These are phyloP conservation scores for Hyaloscypha hepaticicola DNA, from an alignment of 495 filamentous ascomycete species.

Conservation along the genomic window DNA sequence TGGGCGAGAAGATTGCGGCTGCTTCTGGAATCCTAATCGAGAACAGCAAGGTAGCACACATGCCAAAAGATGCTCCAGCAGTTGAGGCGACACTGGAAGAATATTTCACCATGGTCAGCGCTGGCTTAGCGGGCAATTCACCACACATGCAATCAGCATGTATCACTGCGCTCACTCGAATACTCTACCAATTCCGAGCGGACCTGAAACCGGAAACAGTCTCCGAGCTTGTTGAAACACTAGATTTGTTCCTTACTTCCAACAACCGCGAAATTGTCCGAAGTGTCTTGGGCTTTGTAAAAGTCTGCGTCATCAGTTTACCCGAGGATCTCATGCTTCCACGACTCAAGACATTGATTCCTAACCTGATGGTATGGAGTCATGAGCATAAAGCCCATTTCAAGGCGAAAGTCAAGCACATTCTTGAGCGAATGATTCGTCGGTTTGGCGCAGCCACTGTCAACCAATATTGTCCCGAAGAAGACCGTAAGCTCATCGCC, in stretches of 20 bases:
- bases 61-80: constrained; percentile 75
- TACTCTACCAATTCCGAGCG: constrained; percentile 85
- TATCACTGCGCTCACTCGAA: constrained; percentile 85
- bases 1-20: constrained; percentile 75
- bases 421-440: constrained; percentile 87
- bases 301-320: constrained; percentile 87
- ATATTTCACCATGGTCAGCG: constrained; percentile 97
- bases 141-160: constrained; percentile 95
- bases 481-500: constrained; percentile 81
- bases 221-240: constrained; percentile 79
- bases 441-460: constrained; percentile 81
- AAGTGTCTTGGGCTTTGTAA: constrained; percentile 90
- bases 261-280: constrained; percentile 96
- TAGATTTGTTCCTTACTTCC: constrained; percentile 90
- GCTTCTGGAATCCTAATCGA: constrained; percentile 70
- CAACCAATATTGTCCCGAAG: constrained; percentile 74
- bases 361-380: constrained; percentile 91
- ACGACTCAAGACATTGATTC: constrained; percentile 70
- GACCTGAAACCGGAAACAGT: constrained; percentile 54
- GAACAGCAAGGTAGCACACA: constrained; percentile 80
- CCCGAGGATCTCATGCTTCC: constrained; percentile 72
- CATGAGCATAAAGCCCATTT: constrained; percentile 97
- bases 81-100: constrained; percentile 82
- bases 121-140: constrained; percentile 84
- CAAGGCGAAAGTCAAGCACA: constrained; percentile 94